phyloP scores from a whole-genome alignment of 495 filamentous ascomycete genomes.

The Tricharina praecox region DNA sequence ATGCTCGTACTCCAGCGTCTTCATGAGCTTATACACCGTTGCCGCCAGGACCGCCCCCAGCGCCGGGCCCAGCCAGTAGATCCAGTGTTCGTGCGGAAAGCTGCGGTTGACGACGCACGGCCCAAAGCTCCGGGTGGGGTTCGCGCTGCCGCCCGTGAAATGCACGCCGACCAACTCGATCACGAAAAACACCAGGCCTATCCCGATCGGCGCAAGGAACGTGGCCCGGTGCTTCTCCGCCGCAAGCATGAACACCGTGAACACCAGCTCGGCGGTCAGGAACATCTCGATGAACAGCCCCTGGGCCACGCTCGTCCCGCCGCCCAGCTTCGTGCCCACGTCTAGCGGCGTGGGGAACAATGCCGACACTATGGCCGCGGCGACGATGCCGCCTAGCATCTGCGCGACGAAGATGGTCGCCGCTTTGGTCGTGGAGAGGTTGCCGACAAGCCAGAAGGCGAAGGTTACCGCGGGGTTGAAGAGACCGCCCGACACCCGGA shows the following conservation, averaged over 20 bases:
- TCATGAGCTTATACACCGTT: slow-evolving; percentile 50
- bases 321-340: slow-evolving; percentile 30
- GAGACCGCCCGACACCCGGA: slow-evolving; percentile 45
- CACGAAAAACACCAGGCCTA: slow-evolving; percentile 38
- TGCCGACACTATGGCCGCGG: slow-evolving; percentile 35
- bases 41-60: slow-evolving; percentile 50
- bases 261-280: slow-evolving; percentile 38
- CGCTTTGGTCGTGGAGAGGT: slow-evolving; percentile 27
- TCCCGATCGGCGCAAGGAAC: slow-evolving; percentile 40
- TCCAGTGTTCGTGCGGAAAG: slow-evolving; percentile 56
- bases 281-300: slow-evolving; percentile 44
- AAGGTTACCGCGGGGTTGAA: slow-evolving; percentile 50
- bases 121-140: slow-evolving; percentile 57
- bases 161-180: slow-evolving; percentile 42
- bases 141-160: slow-evolving; percentile 55
- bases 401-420: slow-evolving; percentile 38
- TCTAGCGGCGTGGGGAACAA: slow-evolving; percentile 37
- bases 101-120: slow-evolving; percentile 43
- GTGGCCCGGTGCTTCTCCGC: slow-evolving; percentile 30
- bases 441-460: slow-evolving; percentile 37
- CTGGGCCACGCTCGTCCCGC: slow-evolving; percentile 30
- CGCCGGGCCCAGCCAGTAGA: slow-evolving; percentile 52
- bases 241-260: slow-evolving; percentile 43
- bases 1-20: slow-evolving; percentile 56
- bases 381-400: slow-evolving; percentile 39